Evolutionary conservation across 1,139 yeast species (phyloP), one percentile per base, ranked within the genome.

Genomic region (Hemisphaericaspora xylofermentans): DNA sequence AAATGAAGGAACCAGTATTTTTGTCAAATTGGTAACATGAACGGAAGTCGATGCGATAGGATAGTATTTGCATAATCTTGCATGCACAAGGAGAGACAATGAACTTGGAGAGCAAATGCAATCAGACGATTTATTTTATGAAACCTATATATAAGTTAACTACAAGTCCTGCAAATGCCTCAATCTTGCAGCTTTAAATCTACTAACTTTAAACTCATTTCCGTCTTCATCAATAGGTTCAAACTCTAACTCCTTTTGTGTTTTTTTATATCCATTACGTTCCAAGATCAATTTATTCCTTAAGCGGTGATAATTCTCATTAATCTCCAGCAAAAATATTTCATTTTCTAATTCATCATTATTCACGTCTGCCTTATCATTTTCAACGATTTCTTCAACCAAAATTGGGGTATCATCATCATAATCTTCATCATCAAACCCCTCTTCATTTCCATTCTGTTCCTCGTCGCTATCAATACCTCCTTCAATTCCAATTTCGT

Each of bases 161-260:
- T 29, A 12, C 16, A 24, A 18, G 17, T 33, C 27, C 12, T 14
- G 15, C 15, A 16, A 29, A 17, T 30, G 33, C 26, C 36, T 35
- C 41, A 39, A 30, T 38, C 71, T 61, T 15, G 85, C 82, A n/a
- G 85, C 78, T 52, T 73, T 85, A 59, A 88, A 88, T 40, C 89
- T 65, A 54, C 95, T 86, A 1, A 78, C 64, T 47, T 69, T 80
- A 10, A 75, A 52, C 0, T 81, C 80, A 40, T 79, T 76, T 0
- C 88, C 88, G 30, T 67, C 59, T 44, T 80, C 84, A 50, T 86
- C 91, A n/a, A 85, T 65, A 0, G 88, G 88, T 52, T 85, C 95
- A 14, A 79, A 57, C 45, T 81, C 93, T 44, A 63, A 55, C 39
- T 78, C 88, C 41, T 66, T 62, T 6, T 73, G 73, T 3, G 74